These are phyloP conservation scores for Pseudognaphalium luteoalbum DNA, from an alignment of 129 eudicot species.

Conservation along the genomic window DNA sequence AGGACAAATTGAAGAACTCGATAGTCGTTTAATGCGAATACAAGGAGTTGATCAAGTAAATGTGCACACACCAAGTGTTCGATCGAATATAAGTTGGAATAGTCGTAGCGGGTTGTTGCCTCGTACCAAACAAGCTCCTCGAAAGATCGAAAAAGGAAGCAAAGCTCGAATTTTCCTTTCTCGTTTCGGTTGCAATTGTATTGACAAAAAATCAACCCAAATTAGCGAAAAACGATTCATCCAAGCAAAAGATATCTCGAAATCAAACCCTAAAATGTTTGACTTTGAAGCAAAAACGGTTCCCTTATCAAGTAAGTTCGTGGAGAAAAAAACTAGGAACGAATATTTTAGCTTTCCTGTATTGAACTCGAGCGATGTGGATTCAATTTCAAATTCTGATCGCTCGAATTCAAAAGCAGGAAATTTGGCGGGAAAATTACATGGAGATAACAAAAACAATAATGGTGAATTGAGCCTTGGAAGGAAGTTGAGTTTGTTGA, in stretches of 20 bases:
- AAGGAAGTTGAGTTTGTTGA: constrained; percentile 42
- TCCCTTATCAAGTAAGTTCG: constrained; percentile 7
- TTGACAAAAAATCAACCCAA: constrained; percentile 51
- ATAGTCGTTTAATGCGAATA: neutral
- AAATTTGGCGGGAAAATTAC: constrained; percentile 32
- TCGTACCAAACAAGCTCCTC: constrained; percentile 27
- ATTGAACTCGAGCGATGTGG: constrained; percentile 30
- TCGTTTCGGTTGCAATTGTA: constrained; percentile 53
- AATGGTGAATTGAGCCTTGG: constrained; percentile 33
- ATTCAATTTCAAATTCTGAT: constrained; percentile 15
- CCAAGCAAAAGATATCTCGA: constrained; percentile 13
- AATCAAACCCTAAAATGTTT: constrained; percentile 5
- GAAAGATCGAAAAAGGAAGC: constrained; percentile 32
- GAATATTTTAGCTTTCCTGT: constrained; percentile 48
- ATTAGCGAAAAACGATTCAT: constrained; percentile 31
- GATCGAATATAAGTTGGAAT: constrained; percentile 62
- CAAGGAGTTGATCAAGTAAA: constrained; percentile 12
- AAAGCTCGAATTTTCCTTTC: constrained; percentile 41
- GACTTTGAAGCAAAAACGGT: constrained; percentile 19
- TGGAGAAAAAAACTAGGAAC: constrained; percentile 25
- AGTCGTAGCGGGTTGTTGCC: constrained; percentile 65
- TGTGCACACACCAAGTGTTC: constrained; percentile 53
- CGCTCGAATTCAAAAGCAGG: constrained; percentile 30
- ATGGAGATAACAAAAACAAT: constrained; percentile 18
- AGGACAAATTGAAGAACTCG: neutral